A percentile compares a stretch with the other conserved stretches of the same genome.
These are phyloP conservation scores for Pseudoperonospora humuli DNA, from an alignment of 352 stramenopile genomes.

Conservation along the genomic window DNA sequence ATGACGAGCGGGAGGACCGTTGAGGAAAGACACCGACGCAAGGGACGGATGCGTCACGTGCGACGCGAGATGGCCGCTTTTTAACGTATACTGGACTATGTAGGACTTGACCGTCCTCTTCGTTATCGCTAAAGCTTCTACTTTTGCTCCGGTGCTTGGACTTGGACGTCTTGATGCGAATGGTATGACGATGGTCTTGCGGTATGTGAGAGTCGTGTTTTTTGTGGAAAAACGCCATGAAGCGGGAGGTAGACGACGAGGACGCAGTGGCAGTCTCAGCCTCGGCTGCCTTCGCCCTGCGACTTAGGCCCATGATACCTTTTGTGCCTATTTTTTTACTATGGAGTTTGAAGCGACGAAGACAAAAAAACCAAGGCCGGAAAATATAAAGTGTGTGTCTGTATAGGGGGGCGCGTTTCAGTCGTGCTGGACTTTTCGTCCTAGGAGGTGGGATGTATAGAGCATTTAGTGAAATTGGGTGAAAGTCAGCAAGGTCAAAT, in stretches of 20 bases:
- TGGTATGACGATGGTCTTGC: background rate
- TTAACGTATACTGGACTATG: conserved; percentile 3
- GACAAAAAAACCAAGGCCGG: background rate
- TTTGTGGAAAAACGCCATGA: conserved; percentile 30
- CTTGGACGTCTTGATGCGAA: conserved; percentile 6
- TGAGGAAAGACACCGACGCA: conserved; percentile 26
- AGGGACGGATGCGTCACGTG: conserved; percentile 9
- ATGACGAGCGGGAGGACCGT: conserved; percentile 25
- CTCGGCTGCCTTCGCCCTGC: conserved; percentile 16
- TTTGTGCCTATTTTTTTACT: background rate
- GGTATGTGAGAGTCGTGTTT: conserved; percentile 3
- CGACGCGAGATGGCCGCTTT: conserved; percentile 31
- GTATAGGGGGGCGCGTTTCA: conserved; percentile 3
- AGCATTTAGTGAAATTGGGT: too few species aligned
- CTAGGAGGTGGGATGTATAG: conserved; percentile 6
- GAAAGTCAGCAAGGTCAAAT: too few species aligned
- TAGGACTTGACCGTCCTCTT: conserved; percentile 8
- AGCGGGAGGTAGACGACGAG: conserved; percentile 10
- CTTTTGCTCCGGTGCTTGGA: conserved; percentile 9
- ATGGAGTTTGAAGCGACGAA: background rate
- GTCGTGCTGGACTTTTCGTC: conserved; percentile 8
- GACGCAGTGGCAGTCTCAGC: background rate
- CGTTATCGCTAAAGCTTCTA: conserved; percentile 16
- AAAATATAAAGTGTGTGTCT: conserved; percentile 5
- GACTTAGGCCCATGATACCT: conserved; percentile 23